A percentile compares a stretch with the other conserved stretches of the same genome.
phyloP scores from a whole-genome alignment of 257 asterid species.

The Parsonsia alboflavescens region DNA sequence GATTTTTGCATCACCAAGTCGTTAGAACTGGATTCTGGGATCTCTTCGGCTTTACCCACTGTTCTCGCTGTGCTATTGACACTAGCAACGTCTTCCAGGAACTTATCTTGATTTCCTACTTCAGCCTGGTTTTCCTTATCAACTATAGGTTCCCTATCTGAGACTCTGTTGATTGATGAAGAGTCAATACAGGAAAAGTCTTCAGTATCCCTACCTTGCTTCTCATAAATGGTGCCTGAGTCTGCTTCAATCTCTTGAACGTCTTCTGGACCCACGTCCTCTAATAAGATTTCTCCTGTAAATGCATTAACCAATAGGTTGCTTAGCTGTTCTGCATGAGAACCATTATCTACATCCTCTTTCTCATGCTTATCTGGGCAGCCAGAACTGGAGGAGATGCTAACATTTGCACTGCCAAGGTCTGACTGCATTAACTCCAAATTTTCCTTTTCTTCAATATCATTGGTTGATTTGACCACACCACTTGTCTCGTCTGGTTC shows the following conservation, averaged over 20 bases:
- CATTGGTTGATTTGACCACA: background rate
- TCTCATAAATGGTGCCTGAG: conserved; percentile 3
- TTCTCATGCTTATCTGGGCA: background rate
- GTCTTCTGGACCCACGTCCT: background rate
- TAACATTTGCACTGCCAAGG: background rate
- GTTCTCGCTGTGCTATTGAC: background rate
- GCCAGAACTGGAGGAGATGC: background rate
- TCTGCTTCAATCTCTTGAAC: conserved; percentile 6
- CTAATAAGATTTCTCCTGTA: background rate
- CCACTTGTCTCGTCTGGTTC: background rate
- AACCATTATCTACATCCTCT: conserved; percentile 9
- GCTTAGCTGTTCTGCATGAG: background rate
- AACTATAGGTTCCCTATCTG: background rate
- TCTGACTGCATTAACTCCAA: background rate
- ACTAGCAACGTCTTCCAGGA: background rate
- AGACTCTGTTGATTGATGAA: background rate
- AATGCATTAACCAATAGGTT: background rate
- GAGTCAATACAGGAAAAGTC: background rate
- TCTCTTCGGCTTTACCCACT: background rate
- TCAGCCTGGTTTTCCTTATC: background rate
- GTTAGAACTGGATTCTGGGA: background rate
- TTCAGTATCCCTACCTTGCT: background rate
- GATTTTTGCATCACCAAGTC: background rate
- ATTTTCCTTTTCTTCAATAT: background rate
- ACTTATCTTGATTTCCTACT: background rate